Evolutionary conservation across 441 rosid species (phyloP).

Genomic region (Bruguiera hainesii): DNA sequence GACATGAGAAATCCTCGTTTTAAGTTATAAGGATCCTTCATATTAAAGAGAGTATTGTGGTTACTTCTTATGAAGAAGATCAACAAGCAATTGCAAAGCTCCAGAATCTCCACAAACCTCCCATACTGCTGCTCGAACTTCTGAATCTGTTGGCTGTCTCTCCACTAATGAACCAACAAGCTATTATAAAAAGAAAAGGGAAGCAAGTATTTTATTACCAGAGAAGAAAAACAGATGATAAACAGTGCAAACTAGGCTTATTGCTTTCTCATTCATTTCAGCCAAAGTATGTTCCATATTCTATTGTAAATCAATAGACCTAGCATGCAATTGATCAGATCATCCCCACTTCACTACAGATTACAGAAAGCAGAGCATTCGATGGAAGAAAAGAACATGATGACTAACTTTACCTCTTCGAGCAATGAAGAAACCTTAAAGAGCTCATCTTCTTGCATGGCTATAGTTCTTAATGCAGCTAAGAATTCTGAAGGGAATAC

Average conservation of each 20-base stretch:
- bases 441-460: slow-evolving; percentile 74
- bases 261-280: background rate
- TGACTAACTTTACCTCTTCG: slow-evolving; percentile 57
- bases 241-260: background rate
- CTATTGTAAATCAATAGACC: no score
- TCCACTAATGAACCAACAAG: slow-evolving; percentile 62
- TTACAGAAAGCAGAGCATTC: background rate
- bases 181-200: slow-evolving; percentile 29
- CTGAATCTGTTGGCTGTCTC: slow-evolving; percentile 66
- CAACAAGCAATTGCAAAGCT: slow-evolving; percentile 86
- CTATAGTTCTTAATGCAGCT: slow-evolving; percentile 73
- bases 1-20: background rate
- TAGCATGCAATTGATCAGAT: no score
- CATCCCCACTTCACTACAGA: no score
- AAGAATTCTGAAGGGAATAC: slow-evolving; percentile 80
- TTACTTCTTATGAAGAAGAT: slow-evolving; percentile 80
- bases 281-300: no score
- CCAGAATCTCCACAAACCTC: slow-evolving; percentile 95
- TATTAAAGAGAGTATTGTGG: background rate
- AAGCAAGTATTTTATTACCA: slow-evolving; percentile 8
- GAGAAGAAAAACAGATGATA: slow-evolving; percentile 1
- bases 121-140: slow-evolving; percentile 88
- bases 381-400: background rate
- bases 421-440: slow-evolving; percentile 65
- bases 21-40: background rate